Percentiles rank a stretch among this genome's conserved stretches.
Conservation (phyloP, 176 grass and related monocot genomes). For the Aegilops tauschii region DNA sequence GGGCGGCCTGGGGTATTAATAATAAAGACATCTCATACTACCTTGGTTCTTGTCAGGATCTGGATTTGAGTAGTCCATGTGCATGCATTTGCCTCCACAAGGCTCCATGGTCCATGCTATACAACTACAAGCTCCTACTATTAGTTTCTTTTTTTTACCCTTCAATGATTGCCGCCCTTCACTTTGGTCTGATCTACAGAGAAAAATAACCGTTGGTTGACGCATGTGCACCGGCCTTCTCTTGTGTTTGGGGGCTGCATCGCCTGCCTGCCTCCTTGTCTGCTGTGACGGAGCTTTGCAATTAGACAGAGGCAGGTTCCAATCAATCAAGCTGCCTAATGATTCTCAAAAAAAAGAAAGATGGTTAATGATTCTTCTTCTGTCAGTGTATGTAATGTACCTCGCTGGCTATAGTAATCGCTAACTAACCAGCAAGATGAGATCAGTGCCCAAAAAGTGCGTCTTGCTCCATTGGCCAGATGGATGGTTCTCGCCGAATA, state of each 20-base stretch:
- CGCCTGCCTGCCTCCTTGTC: constrained; percentile 14
- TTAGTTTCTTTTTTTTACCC: neutral
- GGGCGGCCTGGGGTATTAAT: too few species aligned
- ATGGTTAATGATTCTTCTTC: constrained; percentile 12
- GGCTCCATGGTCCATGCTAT: neutral
- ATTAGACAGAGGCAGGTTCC: neutral
- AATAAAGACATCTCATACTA: too few species aligned
- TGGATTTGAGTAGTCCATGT: constrained; percentile 1
- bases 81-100: neutral
- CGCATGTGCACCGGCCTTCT: constrained; percentile 11
- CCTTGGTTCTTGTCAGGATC: neutral
- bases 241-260: neutral
- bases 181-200: neutral
- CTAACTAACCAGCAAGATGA: neutral
- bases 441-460: neutral
- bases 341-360: too few species aligned
- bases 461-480: neutral
- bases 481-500: neutral
- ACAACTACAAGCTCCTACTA: neutral
- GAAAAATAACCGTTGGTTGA: neutral
- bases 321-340: neutral
- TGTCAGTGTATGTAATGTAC: neutral
- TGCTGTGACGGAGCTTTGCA: constrained; percentile 15
- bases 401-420: neutral
- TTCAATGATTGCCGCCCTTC: neutral